phyloP scores from a whole-genome alignment of 2,329 filamentous ascomycete species.

The Bipolaris bicolor region DNA sequence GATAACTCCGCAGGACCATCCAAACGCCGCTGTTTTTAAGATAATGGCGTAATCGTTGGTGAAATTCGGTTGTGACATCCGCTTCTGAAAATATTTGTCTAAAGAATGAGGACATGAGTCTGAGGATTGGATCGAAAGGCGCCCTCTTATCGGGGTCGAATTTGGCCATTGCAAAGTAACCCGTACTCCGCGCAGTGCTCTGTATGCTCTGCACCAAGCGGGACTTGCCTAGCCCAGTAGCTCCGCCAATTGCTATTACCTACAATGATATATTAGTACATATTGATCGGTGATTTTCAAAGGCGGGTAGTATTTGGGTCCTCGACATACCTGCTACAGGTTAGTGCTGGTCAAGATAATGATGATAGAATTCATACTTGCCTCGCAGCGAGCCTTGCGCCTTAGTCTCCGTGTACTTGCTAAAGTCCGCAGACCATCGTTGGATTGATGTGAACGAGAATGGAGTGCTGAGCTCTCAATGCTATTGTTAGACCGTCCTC shows the following conservation, averaged over 20 bases:
- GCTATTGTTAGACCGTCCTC: conserved; percentile 40
- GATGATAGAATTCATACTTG: not conserved
- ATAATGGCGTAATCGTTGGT: conserved; percentile 62
- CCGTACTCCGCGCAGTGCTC: conserved; percentile 61
- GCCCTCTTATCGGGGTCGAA: conserved; percentile 65
- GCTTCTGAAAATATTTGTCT: conserved; percentile 70
- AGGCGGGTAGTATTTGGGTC: too few relatives aligned
- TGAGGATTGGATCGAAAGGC: conserved; percentile 67
- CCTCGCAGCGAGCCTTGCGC: conserved; percentile 62
- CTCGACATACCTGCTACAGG: not conserved
- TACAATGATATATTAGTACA: not conserved
- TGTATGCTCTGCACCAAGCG: conserved; percentile 65
- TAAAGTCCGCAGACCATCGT: conserved; percentile 32
- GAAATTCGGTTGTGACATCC: conserved; percentile 66
- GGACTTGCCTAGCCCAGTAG: conserved; percentile 65
- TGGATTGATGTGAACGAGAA: conserved; percentile 37
- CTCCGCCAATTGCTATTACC: conserved; percentile 63
- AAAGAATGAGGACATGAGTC: conserved; percentile 65
- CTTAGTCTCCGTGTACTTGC: conserved; percentile 52
- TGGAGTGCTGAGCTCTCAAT: conserved; percentile 36
- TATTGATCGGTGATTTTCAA: not conserved
- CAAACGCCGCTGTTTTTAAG: conserved; percentile 61
- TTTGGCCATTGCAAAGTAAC: conserved; percentile 66
- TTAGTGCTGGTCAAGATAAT: not conserved
- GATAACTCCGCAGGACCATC: conserved; percentile 61